phyloP scores from a whole-genome alignment of 441 rosid species.

The Erodium moschatum region DNA sequence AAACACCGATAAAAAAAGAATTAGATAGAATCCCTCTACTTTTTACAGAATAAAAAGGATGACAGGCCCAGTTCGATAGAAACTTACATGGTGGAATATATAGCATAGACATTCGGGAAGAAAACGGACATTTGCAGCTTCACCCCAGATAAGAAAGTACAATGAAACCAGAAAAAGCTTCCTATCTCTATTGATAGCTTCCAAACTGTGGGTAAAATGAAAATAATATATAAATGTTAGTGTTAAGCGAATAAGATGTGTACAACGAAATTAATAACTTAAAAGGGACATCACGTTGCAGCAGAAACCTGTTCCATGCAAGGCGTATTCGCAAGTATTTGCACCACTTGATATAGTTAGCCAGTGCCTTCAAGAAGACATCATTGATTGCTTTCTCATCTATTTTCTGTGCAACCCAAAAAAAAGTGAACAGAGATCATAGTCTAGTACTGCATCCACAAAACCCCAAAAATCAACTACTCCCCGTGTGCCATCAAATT shows the following conservation, averaged over 20 bases:
- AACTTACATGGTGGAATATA: conserved; percentile 88
- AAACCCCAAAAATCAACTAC: conserved; percentile 10
- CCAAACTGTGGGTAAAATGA: conserved; percentile 40
- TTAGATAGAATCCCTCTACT: background rate
- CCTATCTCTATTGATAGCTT: conserved; percentile 85
- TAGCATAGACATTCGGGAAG: conserved; percentile 99
- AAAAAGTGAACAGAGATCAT: background rate
- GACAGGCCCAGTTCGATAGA: conserved; percentile 7
- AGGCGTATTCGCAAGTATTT: conserved; percentile 71
- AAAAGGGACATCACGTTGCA: conserved; percentile 21
- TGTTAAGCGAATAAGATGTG: conserved; percentile 9
- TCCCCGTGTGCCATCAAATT: background rate
- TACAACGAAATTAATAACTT: conserved; percentile 16
- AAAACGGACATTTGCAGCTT: conserved; percentile 98
- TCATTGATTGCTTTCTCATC: conserved; percentile 93
- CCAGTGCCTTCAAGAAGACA: conserved; percentile 85
- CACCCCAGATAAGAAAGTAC: conserved; percentile 97
- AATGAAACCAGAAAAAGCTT: conserved; percentile 89
- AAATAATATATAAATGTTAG: conserved; percentile 18
- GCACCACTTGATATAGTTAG: conserved; percentile 98
- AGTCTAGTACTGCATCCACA: conserved; percentile 4
- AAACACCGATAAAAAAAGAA: background rate
- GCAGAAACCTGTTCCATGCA: conserved; percentile 70
- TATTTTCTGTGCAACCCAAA: conserved; percentile 48
- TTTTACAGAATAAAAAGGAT: background rate